phyloP scores from a whole-genome alignment of 2,329 filamentous ascomycete species.

The Elsinoe batatas region DNA sequence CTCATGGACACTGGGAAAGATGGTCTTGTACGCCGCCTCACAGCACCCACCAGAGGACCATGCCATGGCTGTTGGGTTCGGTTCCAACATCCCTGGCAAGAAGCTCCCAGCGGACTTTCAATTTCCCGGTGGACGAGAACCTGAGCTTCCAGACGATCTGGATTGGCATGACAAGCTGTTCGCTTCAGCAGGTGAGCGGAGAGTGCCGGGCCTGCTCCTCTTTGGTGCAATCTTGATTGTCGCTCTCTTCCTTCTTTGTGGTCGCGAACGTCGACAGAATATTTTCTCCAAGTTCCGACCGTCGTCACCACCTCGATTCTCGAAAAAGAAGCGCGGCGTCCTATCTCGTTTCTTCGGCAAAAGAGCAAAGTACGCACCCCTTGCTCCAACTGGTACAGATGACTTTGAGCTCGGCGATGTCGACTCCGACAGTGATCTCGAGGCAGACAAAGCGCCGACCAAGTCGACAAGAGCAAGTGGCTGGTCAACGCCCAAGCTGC shows the following conservation, averaged over 20 bases:
- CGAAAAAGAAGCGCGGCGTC: conserved; percentile 43
- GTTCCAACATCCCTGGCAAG: conserved; percentile 61
- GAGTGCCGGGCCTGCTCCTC: conserved; percentile 65
- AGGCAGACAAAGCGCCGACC: conserved; percentile 30
- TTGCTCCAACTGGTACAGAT: conserved; percentile 65
- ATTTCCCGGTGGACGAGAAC: conserved; percentile 54
- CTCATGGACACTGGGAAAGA: conserved; percentile 94
- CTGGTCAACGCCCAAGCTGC: conserved; percentile 56
- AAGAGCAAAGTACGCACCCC: conserved; percentile 59
- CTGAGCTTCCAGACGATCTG: conserved; percentile 31
- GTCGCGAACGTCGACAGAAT: conserved; percentile 59
- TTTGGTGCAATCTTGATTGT: conserved; percentile 64
- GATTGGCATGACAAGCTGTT: conserved; percentile 54
- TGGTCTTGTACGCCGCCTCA: conserved; percentile 86
- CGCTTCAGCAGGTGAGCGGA: conserved; percentile 51
- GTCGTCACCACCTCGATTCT: conserved; percentile 39
- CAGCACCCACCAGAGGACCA: conserved; percentile 59
- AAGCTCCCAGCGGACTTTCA: conserved; percentile 59
- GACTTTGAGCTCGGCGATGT: conserved; percentile 70
- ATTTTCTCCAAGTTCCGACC: conserved; percentile 49
- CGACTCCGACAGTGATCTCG: conserved; percentile 13
- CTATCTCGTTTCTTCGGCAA: conserved; percentile 49
- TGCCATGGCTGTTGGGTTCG: conserved; percentile 77
- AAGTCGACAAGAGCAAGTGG: conserved; percentile 47
- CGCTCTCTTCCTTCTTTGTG: conserved; percentile 63